These are phyloP conservation scores for Ascochyta viciae-villosae DNA, from an alignment of 2,329 filamentous ascomycete species.

Conservation along the genomic window DNA sequence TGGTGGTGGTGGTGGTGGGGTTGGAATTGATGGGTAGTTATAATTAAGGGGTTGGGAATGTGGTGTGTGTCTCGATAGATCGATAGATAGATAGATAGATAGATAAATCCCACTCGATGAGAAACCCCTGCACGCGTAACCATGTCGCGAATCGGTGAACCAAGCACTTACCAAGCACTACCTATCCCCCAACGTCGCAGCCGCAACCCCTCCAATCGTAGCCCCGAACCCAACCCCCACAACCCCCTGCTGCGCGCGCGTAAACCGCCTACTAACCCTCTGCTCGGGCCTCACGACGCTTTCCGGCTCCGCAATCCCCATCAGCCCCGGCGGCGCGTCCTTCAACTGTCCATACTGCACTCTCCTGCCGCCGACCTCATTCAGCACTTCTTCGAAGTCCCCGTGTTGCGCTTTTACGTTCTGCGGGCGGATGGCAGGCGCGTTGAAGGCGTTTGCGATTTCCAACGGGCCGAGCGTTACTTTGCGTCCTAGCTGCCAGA, in stretches of 20 bases:
- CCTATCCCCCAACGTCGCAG: constrained; percentile 16
- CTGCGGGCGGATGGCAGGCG: constrained; percentile 30
- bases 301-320: constrained; percentile 32
- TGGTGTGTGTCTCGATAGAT: no score
- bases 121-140: no score
- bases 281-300: constrained; percentile 15
- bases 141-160: no score
- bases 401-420: constrained; percentile 26
- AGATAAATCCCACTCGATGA: no score
- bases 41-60: no score
- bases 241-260: constrained; percentile 3
- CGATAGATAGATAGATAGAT: no score
- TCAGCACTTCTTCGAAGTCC: constrained; percentile 30
- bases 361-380: constrained; percentile 27
- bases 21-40: no score
- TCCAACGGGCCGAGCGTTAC: constrained; percentile 46
- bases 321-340: constrained; percentile 25
- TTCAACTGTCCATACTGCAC: constrained; percentile 30
- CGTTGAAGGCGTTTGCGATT: constrained; percentile 46
- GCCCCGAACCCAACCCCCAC: constrained; percentile 7
- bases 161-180: neutral
- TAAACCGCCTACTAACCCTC: constrained; percentile 9
- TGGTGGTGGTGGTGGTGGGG: no score
- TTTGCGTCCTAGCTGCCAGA: constrained; percentile 47
- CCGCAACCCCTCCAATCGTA: constrained; percentile 22